Evolutionary conservation across 2,329 filamentous ascomycete species (phyloP), one percentile per base, ranked within the genome.

Genomic region (Metarhizium guizhouense): DNA sequence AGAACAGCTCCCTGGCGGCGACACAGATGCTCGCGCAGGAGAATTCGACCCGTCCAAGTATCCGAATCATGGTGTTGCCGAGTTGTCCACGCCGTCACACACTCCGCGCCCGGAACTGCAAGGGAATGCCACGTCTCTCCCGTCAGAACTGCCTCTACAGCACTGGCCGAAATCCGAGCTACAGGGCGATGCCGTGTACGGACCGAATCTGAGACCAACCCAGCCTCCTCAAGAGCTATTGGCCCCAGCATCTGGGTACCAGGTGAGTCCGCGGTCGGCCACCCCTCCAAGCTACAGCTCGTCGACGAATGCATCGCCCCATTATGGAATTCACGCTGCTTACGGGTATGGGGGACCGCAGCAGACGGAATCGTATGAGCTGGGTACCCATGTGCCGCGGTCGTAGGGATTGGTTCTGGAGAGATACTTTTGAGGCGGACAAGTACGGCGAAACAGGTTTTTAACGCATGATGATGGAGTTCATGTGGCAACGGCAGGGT

Each of bases 321-420:
- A 58, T 4, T 42, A 38, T 7, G 50, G 47, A 10, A 53, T 61
- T 14, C 54, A 53, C 4, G 25, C 25, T 25, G 25, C 25, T 10
- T 18, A 49, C 18, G 62, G 64, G 3, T 74, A 45, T 16, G 14
- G 67, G 65, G 68, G 72, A 51, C 64, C 71, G 1, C 72, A 72
- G 3, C 71, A 70, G 2, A 64, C 70, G 34, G 64, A 69, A 25
- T 58, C 62, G 8, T 70, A 69, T 50, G 68, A 74, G 52, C 50
- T 70, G 53, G 64, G 65, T 52, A 61, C 63, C 6, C 62, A 62
- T 42, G 51, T 61, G 2, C 42, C 42, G 13, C 42, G 42, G 13
- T 45, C 42, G 11, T 45, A 18, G n/a, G 42, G 25, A 4, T 25
- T 25, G 25, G 25, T 25, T 25, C 25, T 25, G 25, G 25, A 25